These are phyloP conservation scores for Colletotrichum lentis DNA, from an alignment of 2,329 filamentous ascomycete species.

Conservation along the genomic window DNA sequence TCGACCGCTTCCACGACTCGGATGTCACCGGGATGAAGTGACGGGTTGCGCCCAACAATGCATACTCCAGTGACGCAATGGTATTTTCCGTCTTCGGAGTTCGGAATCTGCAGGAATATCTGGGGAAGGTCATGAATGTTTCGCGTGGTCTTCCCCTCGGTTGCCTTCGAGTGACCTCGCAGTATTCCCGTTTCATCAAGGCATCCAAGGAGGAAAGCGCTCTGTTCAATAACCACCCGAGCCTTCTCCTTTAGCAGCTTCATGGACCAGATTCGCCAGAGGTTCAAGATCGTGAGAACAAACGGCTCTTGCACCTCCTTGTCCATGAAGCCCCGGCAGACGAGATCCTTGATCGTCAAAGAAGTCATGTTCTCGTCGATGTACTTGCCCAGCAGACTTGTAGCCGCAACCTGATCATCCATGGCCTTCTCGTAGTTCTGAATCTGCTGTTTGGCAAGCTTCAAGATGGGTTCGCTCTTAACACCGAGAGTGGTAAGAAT, in stretches of 20 bases:
- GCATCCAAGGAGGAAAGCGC: slow-evolving; percentile 87
- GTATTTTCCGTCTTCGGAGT: slow-evolving; percentile 62
- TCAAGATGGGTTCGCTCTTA: slow-evolving; percentile 68
- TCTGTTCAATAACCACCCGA: slow-evolving; percentile 79
- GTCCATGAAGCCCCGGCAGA: slow-evolving; percentile 80
- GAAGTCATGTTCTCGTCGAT: slow-evolving; percentile 89
- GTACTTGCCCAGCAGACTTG: slow-evolving; percentile 73
- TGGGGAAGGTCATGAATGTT: slow-evolving; percentile 72
- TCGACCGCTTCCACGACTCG: slow-evolving; percentile 87
- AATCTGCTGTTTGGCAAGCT: slow-evolving; percentile 74
- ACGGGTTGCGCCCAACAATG: slow-evolving; percentile 89
- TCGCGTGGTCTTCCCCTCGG: slow-evolving; percentile 51
- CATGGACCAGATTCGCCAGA: slow-evolving; percentile 90
- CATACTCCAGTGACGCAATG: slow-evolving; percentile 79
- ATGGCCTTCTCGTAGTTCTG: slow-evolving; percentile 74
- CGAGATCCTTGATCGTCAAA: slow-evolving; percentile 75
- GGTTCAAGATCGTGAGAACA: slow-evolving; percentile 75
- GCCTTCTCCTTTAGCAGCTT: slow-evolving; percentile 94
- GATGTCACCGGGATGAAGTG: slow-evolving; percentile 90
- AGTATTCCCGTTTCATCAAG: slow-evolving; percentile 84
- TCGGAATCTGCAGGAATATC: slow-evolving; percentile 86
- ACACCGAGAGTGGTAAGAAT: slow-evolving; percentile 85
- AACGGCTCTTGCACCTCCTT: slow-evolving; percentile 75
- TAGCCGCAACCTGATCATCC: slow-evolving; percentile 68
- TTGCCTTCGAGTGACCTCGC: slow-evolving; percentile 70